Evolutionary conservation across 2,329 filamentous ascomycete species (phyloP).

Genomic region (Fusarium incarnatum): DNA sequence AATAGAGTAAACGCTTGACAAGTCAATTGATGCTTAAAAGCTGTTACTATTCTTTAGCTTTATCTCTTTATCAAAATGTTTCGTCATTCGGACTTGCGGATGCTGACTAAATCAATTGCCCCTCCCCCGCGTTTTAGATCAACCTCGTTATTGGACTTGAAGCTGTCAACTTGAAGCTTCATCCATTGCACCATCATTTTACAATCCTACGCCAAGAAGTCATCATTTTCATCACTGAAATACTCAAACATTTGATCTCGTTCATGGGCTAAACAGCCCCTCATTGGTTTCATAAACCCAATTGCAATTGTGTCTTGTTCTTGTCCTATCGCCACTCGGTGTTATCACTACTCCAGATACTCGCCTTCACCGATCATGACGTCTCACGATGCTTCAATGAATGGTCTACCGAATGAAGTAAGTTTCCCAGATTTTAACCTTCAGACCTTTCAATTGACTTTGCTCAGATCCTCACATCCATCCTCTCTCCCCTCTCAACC

Average conservation of each 20-base stretch:
- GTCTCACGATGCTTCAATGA: slow-evolving; percentile 17
- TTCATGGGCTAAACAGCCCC: accelerated
- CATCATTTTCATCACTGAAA: background rate
- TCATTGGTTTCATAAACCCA: background rate
- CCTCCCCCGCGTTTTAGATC: slow-evolving; percentile 34
- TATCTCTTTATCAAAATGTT: slow-evolving; percentile 11
- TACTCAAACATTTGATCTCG: accelerated
- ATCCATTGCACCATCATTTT: background rate
- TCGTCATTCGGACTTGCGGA: slow-evolving; percentile 39
- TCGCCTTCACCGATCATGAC: slow-evolving; percentile 11
- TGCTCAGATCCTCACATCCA: slow-evolving; percentile 26
- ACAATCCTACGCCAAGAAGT: background rate
- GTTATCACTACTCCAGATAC: background rate
- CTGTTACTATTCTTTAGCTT: background rate
- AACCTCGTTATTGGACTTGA: background rate
- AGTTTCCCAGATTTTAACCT: background rate
- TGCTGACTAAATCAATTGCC: slow-evolving; percentile 41
- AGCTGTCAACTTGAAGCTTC: slow-evolving; percentile 26
- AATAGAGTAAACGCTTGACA: background rate
- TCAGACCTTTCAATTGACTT: background rate
- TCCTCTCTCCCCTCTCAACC: slow-evolving; percentile 60
- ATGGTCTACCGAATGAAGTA: slow-evolving; percentile 37
- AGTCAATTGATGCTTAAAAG: background rate
- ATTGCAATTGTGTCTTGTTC: background rate
- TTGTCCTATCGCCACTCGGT: background rate